Evolutionary conservation across 2,329 filamentous ascomycete genomes (phyloP).

Genomic region (Torrubiella hemipterigena): DNA sequence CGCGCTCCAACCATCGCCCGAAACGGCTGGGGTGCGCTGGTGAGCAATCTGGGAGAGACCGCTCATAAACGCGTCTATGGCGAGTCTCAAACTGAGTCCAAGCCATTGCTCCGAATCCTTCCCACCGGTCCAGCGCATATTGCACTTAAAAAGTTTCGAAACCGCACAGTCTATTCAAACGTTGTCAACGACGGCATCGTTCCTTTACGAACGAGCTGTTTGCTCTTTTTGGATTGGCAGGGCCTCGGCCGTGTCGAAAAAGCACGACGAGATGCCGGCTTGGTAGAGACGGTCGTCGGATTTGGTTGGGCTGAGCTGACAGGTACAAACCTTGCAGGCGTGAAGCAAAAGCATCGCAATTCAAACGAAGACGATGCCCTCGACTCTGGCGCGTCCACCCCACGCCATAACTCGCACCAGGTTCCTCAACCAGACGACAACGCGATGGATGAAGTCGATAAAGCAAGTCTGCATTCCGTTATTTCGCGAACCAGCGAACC

Average conservation of each 20-base stretch:
- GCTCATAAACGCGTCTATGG: constrained; percentile 46
- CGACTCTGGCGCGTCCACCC: constrained; percentile 22
- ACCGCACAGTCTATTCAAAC: constrained; percentile 88
- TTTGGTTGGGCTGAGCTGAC: constrained; percentile 95
- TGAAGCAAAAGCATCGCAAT: constrained; percentile 31
- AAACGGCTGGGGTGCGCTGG: constrained; percentile 80
- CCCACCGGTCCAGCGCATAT: constrained; percentile 85
- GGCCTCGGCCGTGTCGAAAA: constrained; percentile 90
- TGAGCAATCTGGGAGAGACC: constrained; percentile 67
- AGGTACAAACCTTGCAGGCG: constrained; percentile 43
- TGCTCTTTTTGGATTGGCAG: constrained; percentile 96
- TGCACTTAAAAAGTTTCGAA: constrained; percentile 77
- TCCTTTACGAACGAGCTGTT: constrained; percentile 82
- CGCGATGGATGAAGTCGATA: constrained; percentile 56
- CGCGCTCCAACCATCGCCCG: constrained; percentile 73
- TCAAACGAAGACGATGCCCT: constrained; percentile 18
- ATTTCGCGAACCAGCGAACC: constrained; percentile 15
- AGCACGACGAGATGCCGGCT: constrained; percentile 77
- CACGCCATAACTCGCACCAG: constrained; percentile 31
- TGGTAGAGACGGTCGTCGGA: constrained; percentile 84
- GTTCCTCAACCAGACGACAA: constrained; percentile 61
- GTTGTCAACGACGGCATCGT: constrained; percentile 98
- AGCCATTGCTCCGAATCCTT: constrained; percentile 77
- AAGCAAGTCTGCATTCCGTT: constrained; percentile 39
- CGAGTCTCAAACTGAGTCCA: constrained; percentile 62